These are phyloP conservation scores for Pholiota microspora DNA, from an alignment of 768 basidiomycete species.

Conservation along the genomic window DNA sequence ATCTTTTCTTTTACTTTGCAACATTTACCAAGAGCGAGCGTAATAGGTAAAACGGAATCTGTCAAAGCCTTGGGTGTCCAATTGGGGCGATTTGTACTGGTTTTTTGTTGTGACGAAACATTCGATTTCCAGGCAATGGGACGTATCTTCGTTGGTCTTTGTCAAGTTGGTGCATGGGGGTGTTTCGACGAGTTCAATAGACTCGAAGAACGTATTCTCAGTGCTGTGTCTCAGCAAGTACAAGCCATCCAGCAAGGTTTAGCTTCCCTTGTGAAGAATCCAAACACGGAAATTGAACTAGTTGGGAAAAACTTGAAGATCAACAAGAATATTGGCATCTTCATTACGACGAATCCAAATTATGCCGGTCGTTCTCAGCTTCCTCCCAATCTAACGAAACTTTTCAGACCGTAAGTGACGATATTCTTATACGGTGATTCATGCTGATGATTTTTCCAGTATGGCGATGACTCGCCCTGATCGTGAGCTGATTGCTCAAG, in stretches of 20 bases:
- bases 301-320: conserved; percentile 93
- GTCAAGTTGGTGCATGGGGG: conserved; percentile 99
- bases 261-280: conserved; percentile 76
- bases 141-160: conserved; percentile 96
- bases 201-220: conserved; percentile 95
- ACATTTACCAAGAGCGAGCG: not conserved
- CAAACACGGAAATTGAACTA: conserved; percentile 89
- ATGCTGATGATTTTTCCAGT: conserved; percentile 35
- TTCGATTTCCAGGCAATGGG: conserved; percentile 99
- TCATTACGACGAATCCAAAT: conserved; percentile 98
- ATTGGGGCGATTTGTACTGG: conserved; percentile 96
- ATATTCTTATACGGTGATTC: not conserved
- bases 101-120: conserved; percentile 99
- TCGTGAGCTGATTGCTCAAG: conserved; percentile 97
- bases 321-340: conserved; percentile 96
- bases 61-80: conserved; percentile 98
- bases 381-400: conserved; percentile 85
- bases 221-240: conserved; percentile 98
- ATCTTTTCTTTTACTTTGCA: conserved; percentile 4
- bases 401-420: conserved; percentile 84
- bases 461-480: conserved; percentile 99
- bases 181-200: conserved; percentile 99
- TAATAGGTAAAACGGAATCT: conserved; percentile 93
- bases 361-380: conserved; percentile 95
- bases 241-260: conserved; percentile 98